A percentile compares a stretch with the other conserved stretches of the same genome.
Conservation (phyloP, 2,329 filamentous ascomycete genomes). For the Aureobasidium sp. region DNA sequence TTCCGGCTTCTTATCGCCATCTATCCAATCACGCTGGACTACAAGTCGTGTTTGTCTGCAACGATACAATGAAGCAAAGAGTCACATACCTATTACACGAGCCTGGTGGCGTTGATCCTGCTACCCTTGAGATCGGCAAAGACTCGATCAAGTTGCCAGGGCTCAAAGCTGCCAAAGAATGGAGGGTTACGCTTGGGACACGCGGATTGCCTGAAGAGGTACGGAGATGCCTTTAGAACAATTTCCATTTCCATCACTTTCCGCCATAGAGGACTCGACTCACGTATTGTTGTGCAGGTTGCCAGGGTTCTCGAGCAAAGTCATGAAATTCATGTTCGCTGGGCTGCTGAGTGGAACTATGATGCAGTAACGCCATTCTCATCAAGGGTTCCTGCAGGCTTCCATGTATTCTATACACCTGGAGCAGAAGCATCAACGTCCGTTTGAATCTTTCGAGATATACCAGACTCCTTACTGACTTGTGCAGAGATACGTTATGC, state of each 20-base stretch:
- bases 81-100: constrained; percentile 65
- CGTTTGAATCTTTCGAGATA: constrained; percentile 18
- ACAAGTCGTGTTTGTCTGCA: constrained; percentile 4
- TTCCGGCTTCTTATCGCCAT: background rate
- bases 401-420: constrained; percentile 74
- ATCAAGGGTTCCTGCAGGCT: constrained; percentile 68
- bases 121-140: constrained; percentile 52
- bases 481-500: constrained; percentile 48
- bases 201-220: constrained; percentile 67
- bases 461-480: constrained; percentile 9
- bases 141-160: constrained; percentile 50
- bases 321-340: constrained; percentile 71
- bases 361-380: constrained; percentile 61
- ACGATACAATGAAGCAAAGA: constrained; percentile 61
- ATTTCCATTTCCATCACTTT: background rate
- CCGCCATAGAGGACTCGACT: background rate
- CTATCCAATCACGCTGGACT: constrained; percentile 7
- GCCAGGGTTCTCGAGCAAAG: constrained; percentile 55
- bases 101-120: constrained; percentile 58
- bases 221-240: constrained; percentile 16
- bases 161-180: constrained; percentile 66
- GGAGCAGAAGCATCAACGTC: constrained; percentile 33
- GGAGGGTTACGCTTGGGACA: constrained; percentile 66
- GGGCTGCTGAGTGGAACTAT: constrained; percentile 57
- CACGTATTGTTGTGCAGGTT: constrained; percentile 40